Percentiles rank a stretch among this genome's conserved stretches.
Conservation (phyloP, 129 eudicot genomes). For the Cynara cardunculus region DNA sequence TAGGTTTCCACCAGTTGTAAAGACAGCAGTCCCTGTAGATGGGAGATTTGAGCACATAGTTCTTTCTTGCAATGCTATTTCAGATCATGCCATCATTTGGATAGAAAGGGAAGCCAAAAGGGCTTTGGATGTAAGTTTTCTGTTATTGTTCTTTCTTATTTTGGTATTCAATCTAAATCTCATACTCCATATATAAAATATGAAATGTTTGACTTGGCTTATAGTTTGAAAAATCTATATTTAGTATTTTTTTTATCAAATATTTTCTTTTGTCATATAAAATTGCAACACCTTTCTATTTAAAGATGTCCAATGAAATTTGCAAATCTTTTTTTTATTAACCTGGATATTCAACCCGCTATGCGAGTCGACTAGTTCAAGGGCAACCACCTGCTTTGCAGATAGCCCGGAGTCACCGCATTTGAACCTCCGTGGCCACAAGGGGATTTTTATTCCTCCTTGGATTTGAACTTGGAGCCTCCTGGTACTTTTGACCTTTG, state of each 20-base stretch:
- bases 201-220: not conserved
- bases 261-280: not conserved
- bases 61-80: conserved; percentile 88
- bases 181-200: not conserved
- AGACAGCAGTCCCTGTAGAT: conserved; percentile 94
- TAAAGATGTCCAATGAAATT: not conserved
- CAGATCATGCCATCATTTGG: conserved; percentile 95
- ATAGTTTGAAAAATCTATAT: not conserved
- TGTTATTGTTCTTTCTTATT: not conserved
- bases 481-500: too few relatives aligned
- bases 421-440: too few relatives aligned
- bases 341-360: too few relatives aligned
- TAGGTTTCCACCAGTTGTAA: conserved; percentile 89
- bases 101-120: conserved; percentile 85
- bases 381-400: too few relatives aligned
- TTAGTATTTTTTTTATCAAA: not conserved
- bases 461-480: too few relatives aligned
- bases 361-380: too few relatives aligned
- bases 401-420: too few relatives aligned
- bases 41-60: conserved; percentile 96
- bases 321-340: too few relatives aligned
- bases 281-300: not conserved
- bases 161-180: conserved; percentile 2
- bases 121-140: conserved; percentile 70
- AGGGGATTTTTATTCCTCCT: too few relatives aligned